These are phyloP conservation scores for Asterochloris sp. DNA, from an alignment of 139 green algal genomes.

Conservation along the genomic window DNA sequence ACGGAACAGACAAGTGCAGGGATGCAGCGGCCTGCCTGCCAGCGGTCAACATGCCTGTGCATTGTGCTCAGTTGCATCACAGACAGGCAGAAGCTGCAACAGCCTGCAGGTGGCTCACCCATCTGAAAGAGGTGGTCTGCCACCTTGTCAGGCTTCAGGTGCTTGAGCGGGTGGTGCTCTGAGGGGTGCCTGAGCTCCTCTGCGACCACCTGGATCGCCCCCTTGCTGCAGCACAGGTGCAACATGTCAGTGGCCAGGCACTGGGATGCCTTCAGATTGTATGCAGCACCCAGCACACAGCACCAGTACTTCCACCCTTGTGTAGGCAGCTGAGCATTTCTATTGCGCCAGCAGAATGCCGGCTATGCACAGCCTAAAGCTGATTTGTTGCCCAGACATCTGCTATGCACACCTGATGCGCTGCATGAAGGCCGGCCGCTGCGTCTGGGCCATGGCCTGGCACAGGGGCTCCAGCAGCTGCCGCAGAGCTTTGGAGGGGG, in stretches of 20 bases:
- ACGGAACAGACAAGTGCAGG: too few species aligned
- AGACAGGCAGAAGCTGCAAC: slow-evolving; percentile 21
- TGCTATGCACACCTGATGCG: slow-evolving; percentile 17
- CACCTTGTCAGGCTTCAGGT: slow-evolving; percentile 38
- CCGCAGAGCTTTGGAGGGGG: slow-evolving; percentile 12
- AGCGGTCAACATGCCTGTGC: too few species aligned
- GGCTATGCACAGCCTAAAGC: too few species aligned
- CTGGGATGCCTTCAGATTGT: neutral
- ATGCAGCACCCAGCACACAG: neutral
- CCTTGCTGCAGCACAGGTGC: slow-evolving; percentile 37
- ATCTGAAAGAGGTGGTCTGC: slow-evolving; percentile 58
- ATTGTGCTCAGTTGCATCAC: too few species aligned
- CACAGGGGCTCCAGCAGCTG: slow-evolving; percentile 62
- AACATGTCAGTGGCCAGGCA: too few species aligned
- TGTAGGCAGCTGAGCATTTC: neutral
- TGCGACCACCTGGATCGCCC: slow-evolving; percentile 54
- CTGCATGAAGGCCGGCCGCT: slow-evolving; percentile 33
- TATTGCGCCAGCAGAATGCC: neutral
- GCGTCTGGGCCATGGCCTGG: slow-evolving; percentile 12
- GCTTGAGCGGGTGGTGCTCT: slow-evolving; percentile 17
- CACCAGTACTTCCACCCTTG: neutral
- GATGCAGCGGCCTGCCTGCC: too few species aligned
- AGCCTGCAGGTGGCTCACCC: slow-evolving; percentile 27
- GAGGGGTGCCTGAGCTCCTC: slow-evolving; percentile 35
- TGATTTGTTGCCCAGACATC: neutral